Percentiles rank a stretch among this genome's conserved stretches.
Evolutionary conservation across 2,329 filamentous ascomycete genomes (phyloP).

Genomic region (Exophiala calicioides): DNA sequence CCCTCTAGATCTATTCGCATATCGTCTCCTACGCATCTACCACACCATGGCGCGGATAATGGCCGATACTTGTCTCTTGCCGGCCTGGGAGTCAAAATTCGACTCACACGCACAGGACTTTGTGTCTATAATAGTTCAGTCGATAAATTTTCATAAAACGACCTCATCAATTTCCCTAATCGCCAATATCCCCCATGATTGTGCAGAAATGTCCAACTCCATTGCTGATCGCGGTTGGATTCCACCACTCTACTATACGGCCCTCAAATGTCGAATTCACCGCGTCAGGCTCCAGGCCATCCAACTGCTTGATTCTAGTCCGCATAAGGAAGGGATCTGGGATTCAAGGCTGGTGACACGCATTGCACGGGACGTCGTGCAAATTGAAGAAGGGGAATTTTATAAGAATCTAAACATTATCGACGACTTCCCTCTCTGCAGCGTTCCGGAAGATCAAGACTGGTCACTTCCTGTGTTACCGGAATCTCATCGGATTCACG

Average conservation of each 20-base stretch:
- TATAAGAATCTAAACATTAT: not conserved
- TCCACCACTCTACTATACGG: conserved; percentile 37
- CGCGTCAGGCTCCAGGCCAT: conserved; percentile 35
- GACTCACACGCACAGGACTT: conserved; percentile 32
- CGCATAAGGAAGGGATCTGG: conserved; percentile 33
- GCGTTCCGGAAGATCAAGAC: not conserved
- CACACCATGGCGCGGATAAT: conserved; percentile 16
- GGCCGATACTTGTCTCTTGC: conserved; percentile 36
- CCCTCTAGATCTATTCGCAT: conserved; percentile 11
- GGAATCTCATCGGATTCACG: too few relatives aligned
- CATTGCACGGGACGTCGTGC: conserved; percentile 27
- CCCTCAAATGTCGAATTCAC: conserved; percentile 38
- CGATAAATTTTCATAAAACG: not conserved
- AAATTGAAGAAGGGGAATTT: conserved; percentile 18
- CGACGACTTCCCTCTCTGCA: not conserved
- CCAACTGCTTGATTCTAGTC: conserved; percentile 20
- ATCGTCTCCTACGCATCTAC: conserved; percentile 6
- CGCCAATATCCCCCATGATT: not conserved
- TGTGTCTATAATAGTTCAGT: conserved; percentile 21
- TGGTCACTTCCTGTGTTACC: too few relatives aligned
- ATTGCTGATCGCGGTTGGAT: conserved; percentile 36
- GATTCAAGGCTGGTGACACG: conserved; percentile 23
- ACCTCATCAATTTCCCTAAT: too few relatives aligned
- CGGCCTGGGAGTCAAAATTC: conserved; percentile 32
- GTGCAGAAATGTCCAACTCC: not conserved